Conservation (phyloP, 1,139 yeast species). For the Geotrichum fermentans region DNA sequence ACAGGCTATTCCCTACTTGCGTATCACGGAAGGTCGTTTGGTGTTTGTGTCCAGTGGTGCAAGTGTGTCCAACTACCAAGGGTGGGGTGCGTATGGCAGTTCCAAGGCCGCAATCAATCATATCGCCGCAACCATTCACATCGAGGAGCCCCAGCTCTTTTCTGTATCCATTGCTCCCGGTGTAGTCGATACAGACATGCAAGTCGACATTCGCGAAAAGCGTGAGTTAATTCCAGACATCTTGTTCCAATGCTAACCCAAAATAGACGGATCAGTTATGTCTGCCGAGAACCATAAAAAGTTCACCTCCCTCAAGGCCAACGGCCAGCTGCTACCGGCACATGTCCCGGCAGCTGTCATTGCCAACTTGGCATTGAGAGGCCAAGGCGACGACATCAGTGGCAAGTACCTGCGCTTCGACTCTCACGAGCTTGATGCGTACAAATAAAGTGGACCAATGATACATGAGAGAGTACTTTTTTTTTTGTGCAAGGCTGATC, state of each 20-base stretch:
- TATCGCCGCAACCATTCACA: slow-evolving; percentile 58
- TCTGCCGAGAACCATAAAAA: slow-evolving; percentile 49
- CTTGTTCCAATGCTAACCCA: slow-evolving; percentile 8
- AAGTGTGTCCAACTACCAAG: slow-evolving; percentile 52
- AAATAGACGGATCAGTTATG: slow-evolving; percentile 51
- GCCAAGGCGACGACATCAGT: slow-evolving; percentile 47
- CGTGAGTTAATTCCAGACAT: slow-evolving; percentile 22
- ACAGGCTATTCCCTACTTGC: slow-evolving; percentile 54
- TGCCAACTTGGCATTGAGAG: slow-evolving; percentile 53
- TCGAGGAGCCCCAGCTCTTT: slow-evolving; percentile 57
- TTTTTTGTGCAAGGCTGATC: too few relatives aligned
- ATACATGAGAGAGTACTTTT: too few relatives aligned
- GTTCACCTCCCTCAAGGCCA: slow-evolving; percentile 56
- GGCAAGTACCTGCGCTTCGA: slow-evolving; percentile 64
- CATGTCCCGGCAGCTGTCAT: slow-evolving; percentile 65
- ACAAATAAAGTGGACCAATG: too few relatives aligned
- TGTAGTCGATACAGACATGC: slow-evolving; percentile 88
- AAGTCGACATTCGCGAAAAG: slow-evolving; percentile 60
- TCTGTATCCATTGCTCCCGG: slow-evolving; percentile 85
- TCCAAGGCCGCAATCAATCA: slow-evolving; percentile 88
- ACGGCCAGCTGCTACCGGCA: slow-evolving; percentile 56
- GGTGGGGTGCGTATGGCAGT: slow-evolving; percentile 89
- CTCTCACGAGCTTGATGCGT: slow-evolving; percentile 38
- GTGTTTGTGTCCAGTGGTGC: slow-evolving; percentile 88
- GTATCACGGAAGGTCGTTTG: slow-evolving; percentile 53